Percentiles rank a stretch among this genome's conserved stretches.
Evolutionary conservation across 441 rosid species (phyloP).

Genomic region (Arabidopsis hybrid): DNA sequence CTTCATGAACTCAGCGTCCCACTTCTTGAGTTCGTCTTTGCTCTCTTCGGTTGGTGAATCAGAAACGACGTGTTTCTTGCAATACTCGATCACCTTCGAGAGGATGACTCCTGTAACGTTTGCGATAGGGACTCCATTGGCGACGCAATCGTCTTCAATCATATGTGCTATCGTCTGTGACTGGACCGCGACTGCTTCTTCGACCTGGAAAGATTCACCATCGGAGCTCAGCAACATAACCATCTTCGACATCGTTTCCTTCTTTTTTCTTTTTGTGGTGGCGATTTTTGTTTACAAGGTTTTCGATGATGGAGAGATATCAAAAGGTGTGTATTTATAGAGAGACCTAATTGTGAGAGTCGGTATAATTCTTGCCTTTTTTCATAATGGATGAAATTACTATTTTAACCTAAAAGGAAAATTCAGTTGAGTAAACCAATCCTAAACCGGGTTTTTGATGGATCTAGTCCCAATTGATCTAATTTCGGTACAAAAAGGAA

Average conservation of each 20-base stretch:
- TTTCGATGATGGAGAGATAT: neutral
- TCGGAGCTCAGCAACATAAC: constrained; percentile 54
- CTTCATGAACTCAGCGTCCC: constrained; percentile 55
- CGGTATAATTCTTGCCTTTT: neutral
- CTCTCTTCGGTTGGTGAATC: constrained; percentile 27
- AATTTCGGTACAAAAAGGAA: neutral
- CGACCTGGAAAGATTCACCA: constrained; percentile 48
- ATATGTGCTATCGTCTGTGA: constrained; percentile 46
- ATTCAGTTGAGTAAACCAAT: neutral
- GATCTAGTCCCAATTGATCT: neutral
- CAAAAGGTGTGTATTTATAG: neutral
- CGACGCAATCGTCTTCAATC: constrained; percentile 48
- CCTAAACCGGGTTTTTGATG: neutral
- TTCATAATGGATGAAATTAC: neutral
- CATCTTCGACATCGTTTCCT: constrained; percentile 49
- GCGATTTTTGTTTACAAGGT: neutral
- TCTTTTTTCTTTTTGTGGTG: neutral
- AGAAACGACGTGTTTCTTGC: constrained; percentile 50
- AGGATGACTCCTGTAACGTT: constrained; percentile 50
- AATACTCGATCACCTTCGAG: constrained; percentile 52
- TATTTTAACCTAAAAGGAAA: neutral
- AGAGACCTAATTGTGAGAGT: neutral
- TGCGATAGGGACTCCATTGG: constrained; percentile 40
- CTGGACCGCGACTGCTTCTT: constrained; percentile 49
- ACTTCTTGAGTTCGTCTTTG: constrained; percentile 44